Evolutionary conservation across 1,284 basidiomycete genomes (phyloP).

Genomic region (Quambalaria eucalypti): DNA sequence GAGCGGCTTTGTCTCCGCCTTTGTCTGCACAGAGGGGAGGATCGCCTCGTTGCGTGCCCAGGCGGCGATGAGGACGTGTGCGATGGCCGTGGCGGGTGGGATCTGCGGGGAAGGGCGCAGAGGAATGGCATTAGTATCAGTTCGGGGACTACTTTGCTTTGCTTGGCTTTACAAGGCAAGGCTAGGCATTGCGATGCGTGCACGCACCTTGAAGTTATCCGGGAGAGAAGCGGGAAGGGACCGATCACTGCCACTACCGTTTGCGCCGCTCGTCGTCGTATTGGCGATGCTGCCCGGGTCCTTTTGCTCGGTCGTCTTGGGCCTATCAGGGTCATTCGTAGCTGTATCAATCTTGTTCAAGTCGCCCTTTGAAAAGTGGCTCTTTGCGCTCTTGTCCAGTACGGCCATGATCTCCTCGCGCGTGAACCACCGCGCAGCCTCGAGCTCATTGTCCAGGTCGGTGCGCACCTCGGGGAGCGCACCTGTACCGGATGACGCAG

Average conservation of each 20-base stretch:
- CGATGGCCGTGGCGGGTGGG: slow-evolving; percentile 56
- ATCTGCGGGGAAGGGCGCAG: slow-evolving; percentile 11
- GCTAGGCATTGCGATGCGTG: neutral
- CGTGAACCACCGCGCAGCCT: slow-evolving; percentile 81
- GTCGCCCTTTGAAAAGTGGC: slow-evolving; percentile 55
- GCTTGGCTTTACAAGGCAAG: neutral
- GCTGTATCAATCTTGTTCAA: slow-evolving; percentile 53
- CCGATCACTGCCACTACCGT: too few species aligned
- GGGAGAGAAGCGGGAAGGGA: too few species aligned
- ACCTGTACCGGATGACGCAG: slow-evolving; percentile 69
- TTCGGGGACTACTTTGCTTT: too few species aligned
- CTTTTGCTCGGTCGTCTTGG: slow-evolving; percentile 8
- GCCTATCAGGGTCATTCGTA: neutral
- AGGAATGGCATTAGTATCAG: too few species aligned
- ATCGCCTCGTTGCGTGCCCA: slow-evolving; percentile 56
- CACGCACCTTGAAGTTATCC: neutral
- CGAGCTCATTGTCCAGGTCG: slow-evolving; percentile 93
- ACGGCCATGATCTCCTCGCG: slow-evolving; percentile 63
- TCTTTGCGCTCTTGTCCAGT: slow-evolving; percentile 52
- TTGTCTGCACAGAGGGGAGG: slow-evolving; percentile 13
- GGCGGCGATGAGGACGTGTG: slow-evolving; percentile 60
- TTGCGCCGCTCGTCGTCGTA: neutral
- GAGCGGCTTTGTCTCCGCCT: too few species aligned
- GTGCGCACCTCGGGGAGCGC: slow-evolving; percentile 53
- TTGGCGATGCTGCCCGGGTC: slow-evolving; percentile 14